These are phyloP conservation scores for Sclerotinia nivalis DNA, from an alignment of 2,329 filamentous ascomycete genomes.

Conservation along the genomic window DNA sequence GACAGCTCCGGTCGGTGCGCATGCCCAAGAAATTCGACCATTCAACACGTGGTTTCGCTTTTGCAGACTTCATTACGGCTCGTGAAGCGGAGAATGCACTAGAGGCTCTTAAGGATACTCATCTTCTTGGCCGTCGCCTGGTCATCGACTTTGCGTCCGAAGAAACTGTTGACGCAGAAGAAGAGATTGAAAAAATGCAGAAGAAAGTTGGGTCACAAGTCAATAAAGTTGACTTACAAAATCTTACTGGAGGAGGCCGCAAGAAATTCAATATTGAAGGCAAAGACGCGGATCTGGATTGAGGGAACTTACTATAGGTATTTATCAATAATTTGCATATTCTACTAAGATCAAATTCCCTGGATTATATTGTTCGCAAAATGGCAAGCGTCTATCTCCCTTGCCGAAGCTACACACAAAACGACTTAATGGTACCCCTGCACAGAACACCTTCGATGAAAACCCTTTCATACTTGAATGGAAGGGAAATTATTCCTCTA, in stretches of 20 bases:
- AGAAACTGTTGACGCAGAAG: slow-evolving; percentile 87
- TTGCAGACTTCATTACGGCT: slow-evolving; percentile 91
- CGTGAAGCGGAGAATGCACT: slow-evolving; percentile 89
- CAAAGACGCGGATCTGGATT: slow-evolving; percentile 59
- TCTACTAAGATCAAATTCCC: slow-evolving; percentile 21
- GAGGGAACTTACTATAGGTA: slow-evolving; percentile 28
- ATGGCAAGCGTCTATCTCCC: slow-evolving; percentile 25
- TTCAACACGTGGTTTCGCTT: slow-evolving; percentile 87
- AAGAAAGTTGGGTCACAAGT: slow-evolving; percentile 90
- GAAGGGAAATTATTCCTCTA: slow-evolving; percentile 7
- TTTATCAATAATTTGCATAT: slow-evolving; percentile 32
- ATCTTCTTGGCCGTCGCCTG: slow-evolving; percentile 84
- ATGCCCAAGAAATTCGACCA: slow-evolving; percentile 94
- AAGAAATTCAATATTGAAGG: slow-evolving; percentile 84
- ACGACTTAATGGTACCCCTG: slow-evolving; percentile 20
- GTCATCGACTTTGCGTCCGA: slow-evolving; percentile 90
- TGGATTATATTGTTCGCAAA: slow-evolving; percentile 22
- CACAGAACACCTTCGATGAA: slow-evolving; percentile 8
- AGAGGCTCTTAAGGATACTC: slow-evolving; percentile 86
- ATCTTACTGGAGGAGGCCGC: slow-evolving; percentile 78
- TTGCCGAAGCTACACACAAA: slow-evolving; percentile 19
- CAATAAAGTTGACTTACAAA: slow-evolving; percentile 86
- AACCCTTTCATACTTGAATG: slow-evolving; percentile 19
- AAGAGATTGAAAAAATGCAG: slow-evolving; percentile 95
- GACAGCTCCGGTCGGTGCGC: slow-evolving; percentile 86